Conservation (phyloP, 495 filamentous ascomycete genomes). For the Podospora didyma region DNA sequence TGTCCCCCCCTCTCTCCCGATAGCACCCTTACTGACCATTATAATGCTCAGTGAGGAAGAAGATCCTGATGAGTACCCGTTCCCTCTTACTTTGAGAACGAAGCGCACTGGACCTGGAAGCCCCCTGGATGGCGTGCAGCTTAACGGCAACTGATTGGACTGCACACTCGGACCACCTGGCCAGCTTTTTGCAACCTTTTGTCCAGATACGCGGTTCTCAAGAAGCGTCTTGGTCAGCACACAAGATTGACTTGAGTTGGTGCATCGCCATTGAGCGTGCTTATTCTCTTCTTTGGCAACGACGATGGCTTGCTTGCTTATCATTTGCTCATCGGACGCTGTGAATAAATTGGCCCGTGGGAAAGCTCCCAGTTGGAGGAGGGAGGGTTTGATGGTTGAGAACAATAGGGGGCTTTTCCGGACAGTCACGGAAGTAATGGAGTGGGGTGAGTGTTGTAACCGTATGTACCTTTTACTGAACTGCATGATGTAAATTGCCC, state of each 20-base stretch:
- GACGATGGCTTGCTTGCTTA: too few species aligned
- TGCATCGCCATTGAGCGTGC: background rate
- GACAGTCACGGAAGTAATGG: background rate
- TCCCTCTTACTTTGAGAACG: constrained; percentile 75
- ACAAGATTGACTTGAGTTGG: too few species aligned
- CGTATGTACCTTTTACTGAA: constrained; percentile 1
- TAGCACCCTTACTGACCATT: constrained; percentile 6
- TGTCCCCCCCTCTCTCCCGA: background rate
- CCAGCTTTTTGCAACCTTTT: background rate
- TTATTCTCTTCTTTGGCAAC: background rate
- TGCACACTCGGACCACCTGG: too few species aligned
- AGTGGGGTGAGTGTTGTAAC: background rate
- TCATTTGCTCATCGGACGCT: too few species aligned
- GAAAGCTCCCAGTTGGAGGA: too few species aligned
- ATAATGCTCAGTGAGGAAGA: constrained; percentile 74
- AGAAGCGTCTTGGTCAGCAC: too few species aligned
- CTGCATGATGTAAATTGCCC: constrained; percentile 6
- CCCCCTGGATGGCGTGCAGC: constrained; percentile 33
- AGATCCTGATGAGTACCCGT: constrained; percentile 88
- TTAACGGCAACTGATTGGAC: constrained; percentile 37
- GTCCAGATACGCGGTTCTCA: background rate
- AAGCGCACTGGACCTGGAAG: constrained; percentile 39
- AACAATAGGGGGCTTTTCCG: background rate
- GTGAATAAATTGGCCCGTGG: too few species aligned
- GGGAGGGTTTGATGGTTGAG: too few species aligned